Evolutionary conservation across 2,329 filamentous ascomycete genomes (phyloP).

Genomic region (Fusarium phyllophilum): DNA sequence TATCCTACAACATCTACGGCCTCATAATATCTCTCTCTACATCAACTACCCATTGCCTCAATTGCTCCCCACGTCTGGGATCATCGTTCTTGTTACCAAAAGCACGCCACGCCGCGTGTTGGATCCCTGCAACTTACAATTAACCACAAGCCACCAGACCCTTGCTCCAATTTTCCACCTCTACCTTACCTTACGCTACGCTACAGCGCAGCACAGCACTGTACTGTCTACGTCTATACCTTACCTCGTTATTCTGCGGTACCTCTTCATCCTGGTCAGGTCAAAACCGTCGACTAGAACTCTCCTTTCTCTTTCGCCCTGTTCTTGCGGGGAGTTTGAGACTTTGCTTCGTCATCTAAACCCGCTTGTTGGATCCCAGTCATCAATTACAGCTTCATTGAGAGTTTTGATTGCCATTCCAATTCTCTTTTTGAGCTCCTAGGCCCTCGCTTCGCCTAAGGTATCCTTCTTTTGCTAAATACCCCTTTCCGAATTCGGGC

Average conservation of each 20-base stretch:
- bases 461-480: constrained; percentile 5
- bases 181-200: constrained; percentile 23
- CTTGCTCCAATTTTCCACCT: constrained; percentile 43
- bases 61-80: constrained; percentile 21
- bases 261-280: constrained; percentile 27
- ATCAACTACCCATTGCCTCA: constrained; percentile 10
- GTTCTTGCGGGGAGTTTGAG: constrained; percentile 44
- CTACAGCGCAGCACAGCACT: background rate
- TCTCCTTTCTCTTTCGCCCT: constrained; percentile 41
- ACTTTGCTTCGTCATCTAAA: constrained; percentile 43
- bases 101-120: constrained; percentile 42
- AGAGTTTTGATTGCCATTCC: constrained; percentile 2
- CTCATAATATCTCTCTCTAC: background rate
- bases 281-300: constrained; percentile 35
- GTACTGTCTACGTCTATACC: background rate
- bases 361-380: constrained; percentile 29
- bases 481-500: constrained; percentile 24
- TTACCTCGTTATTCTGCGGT: constrained; percentile 10
- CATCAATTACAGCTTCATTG: constrained; percentile 17
- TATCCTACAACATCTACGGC: background rate
- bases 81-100: constrained; percentile 27
- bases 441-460: constrained; percentile 5
- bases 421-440: constrained; percentile 12
- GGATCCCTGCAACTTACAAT: constrained; percentile 37
- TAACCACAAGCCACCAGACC: constrained; percentile 42